Evolutionary conservation across 225 moss, liverwort and hornwort species (phyloP).

Genomic region (Straminergon stramineum): DNA sequence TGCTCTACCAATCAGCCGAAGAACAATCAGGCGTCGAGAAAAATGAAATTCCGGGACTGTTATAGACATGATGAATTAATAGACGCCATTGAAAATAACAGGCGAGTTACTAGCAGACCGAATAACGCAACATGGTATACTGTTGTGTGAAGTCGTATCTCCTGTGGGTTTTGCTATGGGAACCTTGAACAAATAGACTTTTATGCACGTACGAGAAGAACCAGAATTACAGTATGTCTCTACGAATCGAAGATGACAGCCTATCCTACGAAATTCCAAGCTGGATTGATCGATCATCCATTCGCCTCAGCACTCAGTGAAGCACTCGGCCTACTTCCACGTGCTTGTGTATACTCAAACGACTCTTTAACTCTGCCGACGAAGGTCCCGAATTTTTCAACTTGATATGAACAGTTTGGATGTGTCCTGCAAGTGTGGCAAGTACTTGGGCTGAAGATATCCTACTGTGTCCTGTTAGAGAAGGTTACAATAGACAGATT

Average conservation of each 20-base stretch:
- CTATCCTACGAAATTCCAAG: too few relatives aligned
- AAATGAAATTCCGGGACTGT: neutral
- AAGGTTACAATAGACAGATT: neutral
- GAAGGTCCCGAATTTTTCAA: neutral
- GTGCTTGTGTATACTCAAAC: neutral
- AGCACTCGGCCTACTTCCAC: neutral
- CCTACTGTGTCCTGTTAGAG: neutral
- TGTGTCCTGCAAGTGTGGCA: neutral
- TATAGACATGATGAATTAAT: neutral
- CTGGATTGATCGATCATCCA: neutral
- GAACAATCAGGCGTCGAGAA: neutral
- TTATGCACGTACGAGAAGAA: neutral
- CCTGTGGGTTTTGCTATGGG: neutral
- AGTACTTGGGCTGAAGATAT: neutral
- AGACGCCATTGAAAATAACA: neutral
- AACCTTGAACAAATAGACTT: neutral
- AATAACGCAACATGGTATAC: neutral
- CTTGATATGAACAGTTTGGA: neutral
- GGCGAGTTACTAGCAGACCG: fast-evolving
- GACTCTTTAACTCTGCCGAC: neutral
- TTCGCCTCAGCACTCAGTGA: too few relatives aligned
- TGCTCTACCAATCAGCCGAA: neutral
- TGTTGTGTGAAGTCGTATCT: neutral
- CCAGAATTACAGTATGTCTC: neutral
- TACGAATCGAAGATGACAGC: neutral